Evolutionary conservation across 495 filamentous ascomycete species (phyloP), one percentile per base, ranked within the genome.

Genomic region (Cenococcum geophilum): DNA sequence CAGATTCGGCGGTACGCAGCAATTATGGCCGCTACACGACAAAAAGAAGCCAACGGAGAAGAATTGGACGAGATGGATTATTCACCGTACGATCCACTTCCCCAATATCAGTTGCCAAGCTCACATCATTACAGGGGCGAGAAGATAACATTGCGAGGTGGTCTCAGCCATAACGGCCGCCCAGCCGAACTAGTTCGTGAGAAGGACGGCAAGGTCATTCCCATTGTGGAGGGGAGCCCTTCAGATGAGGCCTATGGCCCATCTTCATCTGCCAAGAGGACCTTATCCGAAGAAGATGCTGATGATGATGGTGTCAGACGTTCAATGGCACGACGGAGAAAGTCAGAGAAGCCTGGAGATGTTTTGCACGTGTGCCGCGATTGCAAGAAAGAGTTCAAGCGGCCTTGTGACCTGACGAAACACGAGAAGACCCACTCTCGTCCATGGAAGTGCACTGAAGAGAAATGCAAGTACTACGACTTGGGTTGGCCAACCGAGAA

Each of bases 401-500:
- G 91, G 47, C 88, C 89, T 5, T 97, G 91, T 74, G 91, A 96
- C 71, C 76, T 96, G 56, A 93, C 84, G 54, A 98, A 98, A 76
- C 93, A 98, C 71, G 89, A 93, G 75, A 98, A 97, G 78, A 97
- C 93, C 1, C 93, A 98, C 71, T 88, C 89, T 10, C 87, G 93
- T 20, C 95, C 93, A 2, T 97, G 87, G 86, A 97, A 97, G 75
- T 98, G 93, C 74, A 79, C 83, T 1, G 79, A 88, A 5, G 65
- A 78, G 45, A 82, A 78, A 16, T 98, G 93, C 85, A 93, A 91
- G 70, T 98, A 92, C 74, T 73, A 86, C 69, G 80, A 85, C 25
- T 81, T 88, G 68, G 93, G 93, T 23, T 97, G 92, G 87, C 92
- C 93, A 5, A 97, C 93, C 1, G 91, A 96, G 75, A 98, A 98